Evolutionary conservation across 768 basidiomycete genomes (phyloP).

Genomic region (Agrocybe pediades): DNA sequence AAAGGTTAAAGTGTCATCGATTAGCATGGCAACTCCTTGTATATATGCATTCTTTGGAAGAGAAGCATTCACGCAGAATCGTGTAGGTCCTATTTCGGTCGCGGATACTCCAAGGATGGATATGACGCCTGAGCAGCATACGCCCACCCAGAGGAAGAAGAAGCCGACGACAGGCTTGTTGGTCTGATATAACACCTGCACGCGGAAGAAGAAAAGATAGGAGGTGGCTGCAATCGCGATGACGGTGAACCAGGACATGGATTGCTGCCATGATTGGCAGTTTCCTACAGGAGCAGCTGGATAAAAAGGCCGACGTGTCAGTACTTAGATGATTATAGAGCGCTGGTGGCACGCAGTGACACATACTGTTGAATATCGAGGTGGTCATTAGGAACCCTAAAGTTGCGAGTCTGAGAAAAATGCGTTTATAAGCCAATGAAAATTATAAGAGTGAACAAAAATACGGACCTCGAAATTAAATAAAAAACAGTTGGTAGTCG

Average conservation of each 20-base stretch:
- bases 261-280: background rate
- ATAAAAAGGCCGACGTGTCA: background rate
- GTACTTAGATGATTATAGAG: background rate
- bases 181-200: conserved; percentile 10
- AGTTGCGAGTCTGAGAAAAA: background rate
- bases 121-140: background rate
- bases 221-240: conserved; percentile 2
- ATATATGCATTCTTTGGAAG: conserved; percentile 1
- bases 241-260: background rate
- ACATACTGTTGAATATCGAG: conserved; percentile 4
- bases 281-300: conserved; percentile 6
- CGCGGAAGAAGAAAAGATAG: conserved; percentile 14
- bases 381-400: conserved; percentile 1
- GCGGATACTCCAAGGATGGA: background rate
- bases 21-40: conserved; percentile 12
- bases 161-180: conserved; percentile 6
- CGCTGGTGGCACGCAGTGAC: too few relatives aligned
- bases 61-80: conserved; percentile 3
- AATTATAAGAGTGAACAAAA: background rate
- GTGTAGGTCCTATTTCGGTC: conserved; percentile 1
- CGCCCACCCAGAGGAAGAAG: conserved; percentile 8
- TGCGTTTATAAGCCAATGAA: background rate
- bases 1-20: conserved; percentile 30
- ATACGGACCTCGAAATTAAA: conserved; percentile 7
- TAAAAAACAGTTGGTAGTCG: conserved; percentile 1